These are phyloP conservation scores for Desmodesmus armatus DNA, from an alignment of 139 green algal genomes.

Conservation along the genomic window DNA sequence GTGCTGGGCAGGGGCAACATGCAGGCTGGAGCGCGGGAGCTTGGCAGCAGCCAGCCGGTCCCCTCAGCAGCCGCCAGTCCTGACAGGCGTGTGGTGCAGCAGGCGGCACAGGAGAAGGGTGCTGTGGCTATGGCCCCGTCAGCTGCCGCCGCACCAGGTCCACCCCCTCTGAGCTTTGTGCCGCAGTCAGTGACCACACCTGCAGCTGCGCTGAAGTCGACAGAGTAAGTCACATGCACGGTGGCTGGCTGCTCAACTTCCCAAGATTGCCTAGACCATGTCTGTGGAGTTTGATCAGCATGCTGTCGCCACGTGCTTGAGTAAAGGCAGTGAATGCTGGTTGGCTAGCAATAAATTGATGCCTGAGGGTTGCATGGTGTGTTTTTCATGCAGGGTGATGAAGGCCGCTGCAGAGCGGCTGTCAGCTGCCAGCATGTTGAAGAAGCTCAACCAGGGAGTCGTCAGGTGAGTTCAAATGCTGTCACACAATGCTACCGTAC, in stretches of 20 bases:
- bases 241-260: no score
- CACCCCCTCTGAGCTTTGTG: constrained; percentile 8
- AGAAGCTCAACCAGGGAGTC: no score
- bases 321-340: not conserved
- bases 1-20: no score
- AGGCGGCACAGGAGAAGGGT: not conserved
- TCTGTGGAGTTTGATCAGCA: no score
- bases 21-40: no score
- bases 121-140: not conserved
- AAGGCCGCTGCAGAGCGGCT: not conserved
- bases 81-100: no score
- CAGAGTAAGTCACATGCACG: constrained; percentile 25
- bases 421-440: constrained; percentile 24
- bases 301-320: not conserved
- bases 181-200: constrained; percentile 10
- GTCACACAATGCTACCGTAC: not conserved
- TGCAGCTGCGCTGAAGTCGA: not conserved
- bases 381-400: constrained; percentile 26
- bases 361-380: not conserved
- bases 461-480: not conserved
- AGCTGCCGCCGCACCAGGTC: not conserved
- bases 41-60: no score
- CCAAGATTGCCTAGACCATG: no score
- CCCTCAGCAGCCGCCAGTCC: no score
- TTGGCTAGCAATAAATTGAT: not conserved